Percentiles rank a stretch among this genome's conserved stretches.
Evolutionary conservation across 108 stramenopile genomes (phyloP).

Genomic region (Pseudonitzschia pungens): DNA sequence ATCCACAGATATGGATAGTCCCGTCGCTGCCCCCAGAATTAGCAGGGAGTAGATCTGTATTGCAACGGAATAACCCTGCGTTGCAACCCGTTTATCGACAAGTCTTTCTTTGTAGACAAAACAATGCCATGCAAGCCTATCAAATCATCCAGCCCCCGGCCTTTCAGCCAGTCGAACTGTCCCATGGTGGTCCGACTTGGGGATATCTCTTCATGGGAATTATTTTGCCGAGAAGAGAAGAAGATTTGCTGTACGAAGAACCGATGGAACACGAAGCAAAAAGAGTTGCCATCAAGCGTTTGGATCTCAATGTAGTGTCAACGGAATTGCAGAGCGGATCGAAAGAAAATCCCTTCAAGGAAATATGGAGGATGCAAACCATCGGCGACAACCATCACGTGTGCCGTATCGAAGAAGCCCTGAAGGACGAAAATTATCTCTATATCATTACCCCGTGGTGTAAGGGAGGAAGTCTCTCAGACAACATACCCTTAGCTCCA

Average conservation of each 20-base stretch:
- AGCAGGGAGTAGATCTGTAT: neutral
- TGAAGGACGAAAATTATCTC: constrained; percentile 43
- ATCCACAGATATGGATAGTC: constrained; percentile 21
- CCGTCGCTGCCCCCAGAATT: neutral
- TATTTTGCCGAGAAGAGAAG: constrained; percentile 1
- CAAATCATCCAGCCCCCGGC: constrained; percentile 14
- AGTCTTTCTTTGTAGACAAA: constrained; percentile 4
- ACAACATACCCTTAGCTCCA: constrained; percentile 7
- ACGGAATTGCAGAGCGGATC: constrained; percentile 24
- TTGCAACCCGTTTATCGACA: constrained; percentile 13
- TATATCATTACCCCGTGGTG: constrained; percentile 60
- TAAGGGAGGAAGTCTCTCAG: constrained; percentile 10
- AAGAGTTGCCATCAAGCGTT: constrained; percentile 33
- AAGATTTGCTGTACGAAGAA: constrained; percentile 19
- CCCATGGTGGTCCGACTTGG: constrained; percentile 13
- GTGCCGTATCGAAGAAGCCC: constrained; percentile 17
- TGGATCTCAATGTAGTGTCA: constrained; percentile 24
- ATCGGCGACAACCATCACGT: constrained; percentile 33
- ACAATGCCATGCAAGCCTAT: neutral
- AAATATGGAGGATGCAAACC: constrained; percentile 35
- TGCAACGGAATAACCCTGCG: neutral
- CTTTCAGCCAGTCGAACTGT: constrained; percentile 5
- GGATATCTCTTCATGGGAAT: constrained; percentile 15
- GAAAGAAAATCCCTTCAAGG: constrained; percentile 36
- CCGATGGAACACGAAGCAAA: constrained; percentile 12